Evolutionary conservation across 2,329 filamentous ascomycete genomes (phyloP), one percentile per base, ranked within the genome.

Genomic region (Fusarium sp.): DNA sequence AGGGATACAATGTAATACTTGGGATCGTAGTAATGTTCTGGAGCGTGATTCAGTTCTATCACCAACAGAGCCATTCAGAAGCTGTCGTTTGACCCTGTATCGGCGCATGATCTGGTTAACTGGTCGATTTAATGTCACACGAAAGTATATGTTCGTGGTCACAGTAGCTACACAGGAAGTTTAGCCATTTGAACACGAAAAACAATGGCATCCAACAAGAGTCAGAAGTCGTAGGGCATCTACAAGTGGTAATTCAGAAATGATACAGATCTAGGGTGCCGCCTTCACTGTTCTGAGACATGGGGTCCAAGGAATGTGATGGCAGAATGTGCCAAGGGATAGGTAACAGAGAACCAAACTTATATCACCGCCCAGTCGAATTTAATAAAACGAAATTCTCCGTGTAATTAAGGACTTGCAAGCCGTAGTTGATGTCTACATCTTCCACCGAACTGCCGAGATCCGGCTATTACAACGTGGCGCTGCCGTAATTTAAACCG

Each of bases 341-440:
- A 35, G 16, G 11, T 11, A 19, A 21, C 19, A 28, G 6, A 37
- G 23, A 13, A 10, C 19, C 18, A 19, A 11, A 11, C 12, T 2
- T 3, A 4, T 13, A 33, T 2, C 4, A 13, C 3, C n/a, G 5
- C 3, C 3, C 33, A 5, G 18, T 6, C 6, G 5, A 15, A 2
- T 8, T 15, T 8, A 19, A 35, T 3, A 8, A 9, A 15, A 16
- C 33, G 9, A 18, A 28, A 15, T 9, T 38, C 15, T n/a, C 23
- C 19, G 13, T 13, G 7, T n/a, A 4, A 21, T 1, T n/a, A 10
- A 18, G 4, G 9, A 53, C 3, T 28, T 16, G 5, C 3, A 25
- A 21, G 33, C 3, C 7, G 15, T 18, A 49, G 10, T 32, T 13
- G 3, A 16, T 35, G 7, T 21, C 23, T 28, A 33, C 9, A 28